Evolutionary conservation across 2,329 filamentous ascomycete genomes (phyloP).

Genomic region (Sclerotinia trifoliorum): DNA sequence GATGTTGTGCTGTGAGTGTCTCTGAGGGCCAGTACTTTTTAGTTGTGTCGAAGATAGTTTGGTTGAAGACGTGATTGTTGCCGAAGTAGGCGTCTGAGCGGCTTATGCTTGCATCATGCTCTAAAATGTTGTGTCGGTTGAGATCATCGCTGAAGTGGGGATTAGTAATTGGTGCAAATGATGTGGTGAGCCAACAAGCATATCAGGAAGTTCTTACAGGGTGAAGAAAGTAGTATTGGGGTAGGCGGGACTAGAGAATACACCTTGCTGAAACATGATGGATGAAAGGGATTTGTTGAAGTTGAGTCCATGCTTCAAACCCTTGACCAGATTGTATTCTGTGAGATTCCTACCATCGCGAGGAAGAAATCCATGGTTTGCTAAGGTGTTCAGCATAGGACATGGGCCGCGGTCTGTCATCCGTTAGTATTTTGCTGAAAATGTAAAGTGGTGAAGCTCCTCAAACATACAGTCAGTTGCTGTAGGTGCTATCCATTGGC

Average conservation of each 20-base stretch:
- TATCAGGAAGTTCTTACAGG: neutral
- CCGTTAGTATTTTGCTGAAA: constrained; percentile 16
- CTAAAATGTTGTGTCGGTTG: constrained; percentile 3
- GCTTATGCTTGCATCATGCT: constrained; percentile 34
- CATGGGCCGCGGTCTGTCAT: constrained; percentile 40
- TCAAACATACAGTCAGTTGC: neutral
- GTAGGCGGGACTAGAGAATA: constrained; percentile 44
- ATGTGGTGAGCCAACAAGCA: no score
- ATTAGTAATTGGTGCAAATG: constrained; percentile 30
- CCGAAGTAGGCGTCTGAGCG: constrained; percentile 52
- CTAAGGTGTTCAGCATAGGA: constrained; percentile 47
- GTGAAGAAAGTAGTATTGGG: constrained; percentile 44
- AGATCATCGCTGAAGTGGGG: neutral
- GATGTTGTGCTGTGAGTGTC: neutral
- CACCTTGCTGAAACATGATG: constrained; percentile 46
- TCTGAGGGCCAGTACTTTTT: constrained; percentile 3
- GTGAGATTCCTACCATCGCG: constrained; percentile 44
- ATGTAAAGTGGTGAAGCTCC: neutral
- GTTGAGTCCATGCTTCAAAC: constrained; percentile 45
- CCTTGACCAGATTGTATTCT: constrained; percentile 40
- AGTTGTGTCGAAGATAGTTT: constrained; percentile 43
- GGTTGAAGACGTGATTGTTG: constrained; percentile 53
- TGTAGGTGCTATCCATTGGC: neutral
- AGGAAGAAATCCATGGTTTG: constrained; percentile 47
- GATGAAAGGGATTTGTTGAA: constrained; percentile 44